Evolutionary conservation across 306 rosid genomes (phyloP).

Genomic region (Aeschynomene evenia): DNA sequence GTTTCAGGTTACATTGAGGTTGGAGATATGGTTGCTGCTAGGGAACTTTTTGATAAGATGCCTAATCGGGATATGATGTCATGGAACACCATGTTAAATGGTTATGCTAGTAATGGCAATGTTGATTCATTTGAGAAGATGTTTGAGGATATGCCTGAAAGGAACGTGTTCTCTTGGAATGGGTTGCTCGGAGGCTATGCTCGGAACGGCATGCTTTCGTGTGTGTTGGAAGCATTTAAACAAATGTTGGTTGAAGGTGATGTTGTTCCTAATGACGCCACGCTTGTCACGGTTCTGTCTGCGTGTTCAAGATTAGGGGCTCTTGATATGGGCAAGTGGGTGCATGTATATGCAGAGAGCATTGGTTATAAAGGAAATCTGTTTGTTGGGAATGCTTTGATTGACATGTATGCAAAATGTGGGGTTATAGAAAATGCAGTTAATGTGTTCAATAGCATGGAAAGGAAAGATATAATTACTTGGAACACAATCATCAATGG

Average conservation of each 20-base stretch:
- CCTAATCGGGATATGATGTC: constrained; percentile 59
- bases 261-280: constrained; percentile 69
- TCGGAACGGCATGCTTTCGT: constrained; percentile 40
- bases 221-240: constrained; percentile 58
- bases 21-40: constrained; percentile 55
- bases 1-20: constrained; percentile 59
- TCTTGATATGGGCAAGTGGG: constrained; percentile 75
- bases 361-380: constrained; percentile 51
- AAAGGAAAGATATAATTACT: constrained; percentile 40
- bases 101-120: constrained; percentile 57
- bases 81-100: constrained; percentile 73
- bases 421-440: constrained; percentile 60
- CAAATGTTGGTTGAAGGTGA: constrained; percentile 50
- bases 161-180: constrained; percentile 82
- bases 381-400: constrained; percentile 58
- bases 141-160: constrained; percentile 68
- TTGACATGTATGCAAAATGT: constrained; percentile 77
- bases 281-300: constrained; percentile 57
- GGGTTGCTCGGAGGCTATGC: constrained; percentile 66
- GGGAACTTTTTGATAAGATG: constrained; percentile 60
- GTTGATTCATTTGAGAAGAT: constrained; percentile 51
- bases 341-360: constrained; percentile 47
- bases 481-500: constrained; percentile 51
- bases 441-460: constrained; percentile 42
- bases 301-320: constrained; percentile 79